These are phyloP conservation scores for Colletotrichum costaricense DNA, from an alignment of 2,329 filamentous ascomycete species.

Conservation along the genomic window DNA sequence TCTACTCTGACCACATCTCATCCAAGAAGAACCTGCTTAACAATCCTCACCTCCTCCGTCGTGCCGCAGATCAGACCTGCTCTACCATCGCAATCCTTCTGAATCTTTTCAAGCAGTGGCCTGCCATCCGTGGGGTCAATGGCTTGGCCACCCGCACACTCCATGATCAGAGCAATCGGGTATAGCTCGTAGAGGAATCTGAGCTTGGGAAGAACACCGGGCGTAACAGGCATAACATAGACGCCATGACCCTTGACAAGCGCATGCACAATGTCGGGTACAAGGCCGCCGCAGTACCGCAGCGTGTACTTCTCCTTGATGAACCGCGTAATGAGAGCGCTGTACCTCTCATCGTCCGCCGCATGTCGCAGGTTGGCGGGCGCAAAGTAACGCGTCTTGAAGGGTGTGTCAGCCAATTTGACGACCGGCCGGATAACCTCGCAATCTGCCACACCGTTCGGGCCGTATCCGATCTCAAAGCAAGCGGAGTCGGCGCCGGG, in stretches of 20 bases:
- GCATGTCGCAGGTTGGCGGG: conserved; percentile 71
- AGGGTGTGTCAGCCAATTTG: conserved; percentile 49
- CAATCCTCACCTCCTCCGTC: conserved; percentile 57
- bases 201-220: conserved; percentile 64
- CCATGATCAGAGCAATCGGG: conserved; percentile 69
- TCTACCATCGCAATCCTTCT: conserved; percentile 59
- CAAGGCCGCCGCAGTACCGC: conserved; percentile 69
- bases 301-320: conserved; percentile 67
- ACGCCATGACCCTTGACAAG: conserved; percentile 71
- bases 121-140: conserved; percentile 59
- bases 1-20: not conserved
- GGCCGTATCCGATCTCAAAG: conserved; percentile 57
- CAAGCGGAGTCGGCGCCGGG: conserved; percentile 53
- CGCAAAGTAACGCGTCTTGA: conserved; percentile 68
- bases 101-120: conserved; percentile 51
- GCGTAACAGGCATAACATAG: conserved; percentile 68
- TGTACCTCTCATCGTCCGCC: conserved; percentile 61
- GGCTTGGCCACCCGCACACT: conserved; percentile 68
- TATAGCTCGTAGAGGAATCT: conserved; percentile 68
- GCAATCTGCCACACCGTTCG: conserved; percentile 47
- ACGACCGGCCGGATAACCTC: conserved; percentile 56
- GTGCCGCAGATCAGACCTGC: conserved; percentile 64
- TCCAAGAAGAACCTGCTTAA: conserved; percentile 38
- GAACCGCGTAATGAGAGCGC: conserved; percentile 59
- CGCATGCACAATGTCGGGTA: conserved; percentile 70